Conservation (phyloP, 768 basidiomycete genomes). For the Mycena galopus region DNA sequence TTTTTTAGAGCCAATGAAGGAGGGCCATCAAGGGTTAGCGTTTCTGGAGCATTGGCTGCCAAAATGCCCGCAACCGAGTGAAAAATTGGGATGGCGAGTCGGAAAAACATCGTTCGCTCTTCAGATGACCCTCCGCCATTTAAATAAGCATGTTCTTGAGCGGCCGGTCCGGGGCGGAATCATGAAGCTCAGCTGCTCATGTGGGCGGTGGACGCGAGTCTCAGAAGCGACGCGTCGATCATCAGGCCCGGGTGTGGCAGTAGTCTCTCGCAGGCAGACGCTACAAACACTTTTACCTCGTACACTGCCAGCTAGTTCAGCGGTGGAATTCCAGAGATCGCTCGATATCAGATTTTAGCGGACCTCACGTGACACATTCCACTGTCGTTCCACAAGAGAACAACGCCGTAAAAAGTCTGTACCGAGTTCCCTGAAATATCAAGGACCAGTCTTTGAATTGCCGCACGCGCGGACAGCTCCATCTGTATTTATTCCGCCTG, state of each 20-base stretch:
- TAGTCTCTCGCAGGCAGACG: too few species aligned
- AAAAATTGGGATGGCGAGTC: conserved; percentile 16
- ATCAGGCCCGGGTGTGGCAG: too few species aligned
- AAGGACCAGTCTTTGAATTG: too few species aligned
- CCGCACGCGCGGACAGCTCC: too few species aligned
- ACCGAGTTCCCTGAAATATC: too few species aligned
- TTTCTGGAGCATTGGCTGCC: conserved; percentile 33
- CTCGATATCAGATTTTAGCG: too few species aligned
- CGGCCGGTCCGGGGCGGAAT: conserved; percentile 12
- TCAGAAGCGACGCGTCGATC: not conserved
- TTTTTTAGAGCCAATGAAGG: conserved; percentile 56
- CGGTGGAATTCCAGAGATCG: too few species aligned
- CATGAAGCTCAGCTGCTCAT: not conserved
- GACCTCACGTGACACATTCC: too few species aligned
- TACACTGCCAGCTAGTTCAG: not conserved
- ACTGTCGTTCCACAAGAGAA: too few species aligned
- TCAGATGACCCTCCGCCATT: conserved; percentile 8
- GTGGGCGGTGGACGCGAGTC: not conserved
- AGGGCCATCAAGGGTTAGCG: conserved; percentile 55
- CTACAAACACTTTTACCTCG: too few species aligned
- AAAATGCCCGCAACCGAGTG: not conserved
- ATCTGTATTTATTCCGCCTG: too few species aligned
- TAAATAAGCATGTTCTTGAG: not conserved
- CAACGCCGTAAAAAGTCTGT: too few species aligned
- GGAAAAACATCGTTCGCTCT: conserved; percentile 16